Conservation (phyloP, 257 asterid genomes). For the Gardenia jasminoides region DNA sequence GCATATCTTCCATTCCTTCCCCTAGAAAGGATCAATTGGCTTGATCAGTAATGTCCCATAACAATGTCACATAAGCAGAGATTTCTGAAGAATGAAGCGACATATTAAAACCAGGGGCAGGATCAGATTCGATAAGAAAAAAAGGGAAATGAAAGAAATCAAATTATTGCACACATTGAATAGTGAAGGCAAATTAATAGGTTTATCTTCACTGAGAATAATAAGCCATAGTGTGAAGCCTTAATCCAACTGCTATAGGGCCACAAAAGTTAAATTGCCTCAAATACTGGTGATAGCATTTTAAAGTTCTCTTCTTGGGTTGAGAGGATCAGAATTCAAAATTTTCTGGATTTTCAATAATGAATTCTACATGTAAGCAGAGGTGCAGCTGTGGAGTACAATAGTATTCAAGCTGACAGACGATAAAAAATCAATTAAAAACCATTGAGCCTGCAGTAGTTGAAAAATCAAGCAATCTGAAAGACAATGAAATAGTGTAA, state of each 20-base stretch:
- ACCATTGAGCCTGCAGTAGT: neutral
- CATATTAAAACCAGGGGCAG: neutral
- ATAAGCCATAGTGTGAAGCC: neutral
- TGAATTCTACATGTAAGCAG: neutral
- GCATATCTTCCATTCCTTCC: conserved; percentile 45
- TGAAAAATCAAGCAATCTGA: neutral
- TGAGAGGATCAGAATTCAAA: neutral
- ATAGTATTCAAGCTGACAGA: neutral
- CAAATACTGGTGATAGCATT: neutral
- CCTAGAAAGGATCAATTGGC: conserved; percentile 17
- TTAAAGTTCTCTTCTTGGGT: neutral
- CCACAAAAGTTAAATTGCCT: neutral
- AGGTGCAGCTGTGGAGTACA: too few relatives aligned
- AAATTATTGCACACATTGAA: neutral
- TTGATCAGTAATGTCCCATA: conserved; percentile 1
- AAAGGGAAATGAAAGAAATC: neutral
- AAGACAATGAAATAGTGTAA: neutral
- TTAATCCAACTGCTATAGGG: neutral
- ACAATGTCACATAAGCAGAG: neutral
- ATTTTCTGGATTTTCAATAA: neutral
- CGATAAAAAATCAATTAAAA: neutral
- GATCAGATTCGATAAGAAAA: neutral
- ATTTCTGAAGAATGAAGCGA: neutral
- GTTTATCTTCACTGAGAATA: neutral
- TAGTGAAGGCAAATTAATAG: too few relatives aligned